Base-by-base conservation (phyloP, 352 stramenopile species). In the Globisporangium orthogonon region DNA sequence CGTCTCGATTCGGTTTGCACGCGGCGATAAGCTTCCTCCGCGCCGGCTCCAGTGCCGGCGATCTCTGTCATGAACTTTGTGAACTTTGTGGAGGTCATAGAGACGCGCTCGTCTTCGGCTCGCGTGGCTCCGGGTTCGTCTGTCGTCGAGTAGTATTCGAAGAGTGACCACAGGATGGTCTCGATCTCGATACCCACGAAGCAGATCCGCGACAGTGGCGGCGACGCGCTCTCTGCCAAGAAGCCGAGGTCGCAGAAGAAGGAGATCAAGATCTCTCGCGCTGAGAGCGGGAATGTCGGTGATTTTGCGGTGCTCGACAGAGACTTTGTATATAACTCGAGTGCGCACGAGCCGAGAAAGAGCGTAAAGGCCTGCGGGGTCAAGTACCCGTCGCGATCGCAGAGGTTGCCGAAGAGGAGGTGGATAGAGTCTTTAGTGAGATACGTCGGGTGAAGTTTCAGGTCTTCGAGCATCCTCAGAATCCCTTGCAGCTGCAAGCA, bases 161-260 rank as follows among this genome's bases (percentile, higher is more conserved):
- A 90, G 7, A 92, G 74, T n/a, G 79, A 76, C 79, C 79, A 92
- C 11, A 90, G 58, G 14, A 92, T 78, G 18, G 55, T 71, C 59
- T 92, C 77, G 15, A 89, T 71, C 29, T 92, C 79, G 17, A 72
- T 70, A 0, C 79, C 82, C 28, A 92, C 78, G 33, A 87, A 77
- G 58, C 73, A 87, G n/a, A 86, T 71, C 2, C 62, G 67, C 17
- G 59, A 46, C 28, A 62, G 54, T 9, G 65, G 37, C 4, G 70
- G 75, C 14, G 78, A 50, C 2, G 80, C 64, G 50, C 79, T 86
- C 17, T 85, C 73, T 15, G 47, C 43, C 2, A 85, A 56, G 11
- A 87, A 69, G 0, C 74, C 74, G 7, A 89, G 59, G 48, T 91
- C 77, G 18, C 66, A 74, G 46, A 88, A 89, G 60, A 89, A 89